Conservation (phyloP, 1,139 yeast genomes). For the Candida pseudoviswanathii region DNA sequence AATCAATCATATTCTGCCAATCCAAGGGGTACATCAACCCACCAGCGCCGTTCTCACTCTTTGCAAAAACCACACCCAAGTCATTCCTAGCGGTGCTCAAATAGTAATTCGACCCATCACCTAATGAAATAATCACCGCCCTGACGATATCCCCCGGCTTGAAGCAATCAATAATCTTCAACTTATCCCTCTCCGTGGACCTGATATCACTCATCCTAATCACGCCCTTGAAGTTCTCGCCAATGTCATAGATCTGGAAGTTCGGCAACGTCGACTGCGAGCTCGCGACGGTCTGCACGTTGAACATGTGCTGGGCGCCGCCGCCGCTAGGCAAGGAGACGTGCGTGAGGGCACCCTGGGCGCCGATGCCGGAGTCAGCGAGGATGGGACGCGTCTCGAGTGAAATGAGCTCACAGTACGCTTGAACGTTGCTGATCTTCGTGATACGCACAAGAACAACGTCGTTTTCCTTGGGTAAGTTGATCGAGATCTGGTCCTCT, state of each 20-base stretch:
- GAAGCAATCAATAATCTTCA: constrained; percentile 75
- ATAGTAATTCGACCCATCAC: constrained; percentile 92
- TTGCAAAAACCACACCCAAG: constrained; percentile 91
- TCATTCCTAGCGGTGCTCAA: constrained; percentile 89
- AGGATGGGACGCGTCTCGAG: constrained; percentile 67
- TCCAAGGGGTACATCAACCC: constrained; percentile 86
- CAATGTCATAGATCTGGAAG: constrained; percentile 64
- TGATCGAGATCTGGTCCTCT: constrained; percentile 35
- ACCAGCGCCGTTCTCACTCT: constrained; percentile 68
- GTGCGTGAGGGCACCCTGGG: constrained; percentile 55
- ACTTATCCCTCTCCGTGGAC: constrained; percentile 87
- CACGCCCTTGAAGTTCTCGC: constrained; percentile 90
- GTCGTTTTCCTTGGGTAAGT: constrained; percentile 84
- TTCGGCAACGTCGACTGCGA: constrained; percentile 33
- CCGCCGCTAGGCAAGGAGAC: constrained; percentile 50
- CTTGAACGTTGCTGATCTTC: constrained; percentile 68
- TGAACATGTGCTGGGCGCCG: constrained; percentile 50
- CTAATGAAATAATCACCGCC: constrained; percentile 79
- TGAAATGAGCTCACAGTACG: constrained; percentile 79
- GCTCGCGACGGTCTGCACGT: constrained; percentile 50
- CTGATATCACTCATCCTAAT: constrained; percentile 88
- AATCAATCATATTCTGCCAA: constrained; percentile 93
- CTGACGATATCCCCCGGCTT: constrained; percentile 92
- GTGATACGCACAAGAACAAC: constrained; percentile 77
- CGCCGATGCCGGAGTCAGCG: constrained; percentile 68